Evolutionary conservation across 2,329 filamentous ascomycete genomes (phyloP).

Genomic region (Colletotrichum spaethianum): DNA sequence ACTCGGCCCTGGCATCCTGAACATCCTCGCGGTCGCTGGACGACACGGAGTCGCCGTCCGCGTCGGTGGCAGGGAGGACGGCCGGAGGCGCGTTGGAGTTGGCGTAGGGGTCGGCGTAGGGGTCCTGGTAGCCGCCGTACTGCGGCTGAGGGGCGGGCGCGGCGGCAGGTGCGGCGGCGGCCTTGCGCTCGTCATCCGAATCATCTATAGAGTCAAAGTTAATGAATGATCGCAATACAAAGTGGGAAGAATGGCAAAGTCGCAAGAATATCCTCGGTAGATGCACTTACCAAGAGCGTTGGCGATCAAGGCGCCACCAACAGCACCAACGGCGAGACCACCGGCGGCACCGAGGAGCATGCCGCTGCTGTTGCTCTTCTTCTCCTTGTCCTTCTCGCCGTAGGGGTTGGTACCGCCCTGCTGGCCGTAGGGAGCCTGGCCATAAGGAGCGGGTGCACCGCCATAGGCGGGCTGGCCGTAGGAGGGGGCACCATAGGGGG

Average conservation of each 20-base stretch:
- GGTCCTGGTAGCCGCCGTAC: conserved; percentile 41
- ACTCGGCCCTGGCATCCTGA: conserved; percentile 58
- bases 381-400: conserved; percentile 51
- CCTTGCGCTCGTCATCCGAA: conserved; percentile 40
- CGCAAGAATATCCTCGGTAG: too few species aligned
- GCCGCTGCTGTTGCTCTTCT: conserved; percentile 64
- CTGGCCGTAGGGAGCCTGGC: conserved; percentile 41
- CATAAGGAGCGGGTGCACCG: conserved; percentile 39
- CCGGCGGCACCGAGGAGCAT: conserved; percentile 72
- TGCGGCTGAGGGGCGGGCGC: conserved; percentile 31
- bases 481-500: conserved; percentile 29
- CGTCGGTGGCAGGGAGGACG: conserved; percentile 55
- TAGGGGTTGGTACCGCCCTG: conserved; percentile 33
- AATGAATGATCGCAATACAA: neutral
- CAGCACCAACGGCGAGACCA: conserved; percentile 69
- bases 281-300: conserved; percentile 66
- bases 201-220: conserved; percentile 25
- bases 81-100: conserved; percentile 49
- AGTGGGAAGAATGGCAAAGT: neutral
- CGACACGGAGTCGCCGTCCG: conserved; percentile 58
- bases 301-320: conserved; percentile 71
- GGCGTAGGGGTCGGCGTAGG: conserved; percentile 29
- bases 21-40: conserved; percentile 59
- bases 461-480: conserved; percentile 37
- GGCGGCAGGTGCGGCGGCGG: conserved; percentile 31